Evolutionary conservation across 768 basidiomycete species (phyloP).

Genomic region (Psilocybe azurescens): DNA sequence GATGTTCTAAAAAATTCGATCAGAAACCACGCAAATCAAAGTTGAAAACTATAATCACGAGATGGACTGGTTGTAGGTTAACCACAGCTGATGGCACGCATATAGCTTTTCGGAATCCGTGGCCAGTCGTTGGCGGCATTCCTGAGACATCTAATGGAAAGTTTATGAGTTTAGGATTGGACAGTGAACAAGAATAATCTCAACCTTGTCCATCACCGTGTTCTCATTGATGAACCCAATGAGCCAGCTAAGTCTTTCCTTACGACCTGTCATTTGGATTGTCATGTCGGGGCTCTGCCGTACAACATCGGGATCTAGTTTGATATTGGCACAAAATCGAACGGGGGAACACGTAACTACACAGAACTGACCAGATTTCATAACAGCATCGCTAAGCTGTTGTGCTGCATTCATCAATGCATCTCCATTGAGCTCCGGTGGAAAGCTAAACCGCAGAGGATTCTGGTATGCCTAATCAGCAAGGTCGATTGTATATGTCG

Average conservation of each 20-base stretch:
- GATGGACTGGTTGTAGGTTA: constrained; percentile 70
- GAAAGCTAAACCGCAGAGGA: constrained; percentile 80
- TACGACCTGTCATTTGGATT: constrained; percentile 75
- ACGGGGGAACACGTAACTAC: background rate
- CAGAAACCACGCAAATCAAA: background rate
- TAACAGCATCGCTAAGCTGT: constrained; percentile 70
- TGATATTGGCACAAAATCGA: constrained; percentile 8
- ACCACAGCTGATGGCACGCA: constrained; percentile 83
- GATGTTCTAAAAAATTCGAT: constrained; percentile 45
- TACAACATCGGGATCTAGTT: constrained; percentile 67
- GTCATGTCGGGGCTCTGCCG: constrained; percentile 80
- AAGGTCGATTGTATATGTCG: background rate
- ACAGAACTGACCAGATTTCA: constrained; percentile 66
- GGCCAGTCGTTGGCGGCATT: constrained; percentile 74
- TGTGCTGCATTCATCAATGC: constrained; percentile 82
- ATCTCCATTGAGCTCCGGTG: constrained; percentile 79
- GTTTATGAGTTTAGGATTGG: background rate
- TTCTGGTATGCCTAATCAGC: constrained; percentile 47
- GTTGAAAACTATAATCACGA: constrained; percentile 46
- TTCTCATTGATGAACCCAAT: constrained; percentile 91
- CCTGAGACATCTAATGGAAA: constrained; percentile 73
- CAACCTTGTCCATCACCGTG: constrained; percentile 75
- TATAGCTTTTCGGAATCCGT: constrained; percentile 88
- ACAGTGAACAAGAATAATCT: constrained; percentile 7
- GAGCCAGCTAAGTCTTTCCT: constrained; percentile 81